phyloP scores from a whole-genome alignment of 2,329 filamentous ascomycete species.

The Fulvia fulva region DNA sequence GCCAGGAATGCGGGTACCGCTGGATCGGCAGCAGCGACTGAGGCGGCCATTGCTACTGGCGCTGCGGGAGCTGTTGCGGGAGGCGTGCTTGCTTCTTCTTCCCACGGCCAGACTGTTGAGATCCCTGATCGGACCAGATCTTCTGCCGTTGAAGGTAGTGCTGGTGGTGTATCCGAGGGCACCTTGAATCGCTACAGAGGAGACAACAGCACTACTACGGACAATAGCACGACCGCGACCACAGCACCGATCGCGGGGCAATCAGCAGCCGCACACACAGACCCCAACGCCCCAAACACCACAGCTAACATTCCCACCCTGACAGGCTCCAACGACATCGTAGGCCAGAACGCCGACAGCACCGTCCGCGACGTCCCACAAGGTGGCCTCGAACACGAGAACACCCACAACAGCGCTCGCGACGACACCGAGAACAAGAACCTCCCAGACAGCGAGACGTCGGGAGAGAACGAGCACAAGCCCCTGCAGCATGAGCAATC shows the following conservation, averaged over 20 bases:
- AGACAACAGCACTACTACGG: neutral
- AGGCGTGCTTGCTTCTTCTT: neutral
- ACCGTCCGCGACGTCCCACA: too few relatives aligned
- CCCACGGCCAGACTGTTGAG: neutral
- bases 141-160: neutral
- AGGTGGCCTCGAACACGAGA: neutral
- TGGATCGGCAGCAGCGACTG: conserved; percentile 6
- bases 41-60: conserved; percentile 8
- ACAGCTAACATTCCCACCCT: neutral
- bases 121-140: conserved; percentile 1
- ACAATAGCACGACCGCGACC: neutral
- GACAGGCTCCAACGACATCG: neutral
- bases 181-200: neutral
- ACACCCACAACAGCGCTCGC: neutral
- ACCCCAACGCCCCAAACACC: neutral
- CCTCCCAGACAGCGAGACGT: conserved; percentile 4
- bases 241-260: neutral
- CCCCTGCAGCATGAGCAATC: conserved; percentile 3
- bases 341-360: neutral
- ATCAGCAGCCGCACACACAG: conserved; percentile 2
- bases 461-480: conserved; percentile 12
- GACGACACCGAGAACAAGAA: conserved; percentile 2
- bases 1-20: conserved; percentile 4
- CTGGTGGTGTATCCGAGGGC: neutral
- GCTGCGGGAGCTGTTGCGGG: conserved; percentile 10